phyloP scores from a whole-genome alignment of 441 rosid species.

The Raphanus hybrid region DNA sequence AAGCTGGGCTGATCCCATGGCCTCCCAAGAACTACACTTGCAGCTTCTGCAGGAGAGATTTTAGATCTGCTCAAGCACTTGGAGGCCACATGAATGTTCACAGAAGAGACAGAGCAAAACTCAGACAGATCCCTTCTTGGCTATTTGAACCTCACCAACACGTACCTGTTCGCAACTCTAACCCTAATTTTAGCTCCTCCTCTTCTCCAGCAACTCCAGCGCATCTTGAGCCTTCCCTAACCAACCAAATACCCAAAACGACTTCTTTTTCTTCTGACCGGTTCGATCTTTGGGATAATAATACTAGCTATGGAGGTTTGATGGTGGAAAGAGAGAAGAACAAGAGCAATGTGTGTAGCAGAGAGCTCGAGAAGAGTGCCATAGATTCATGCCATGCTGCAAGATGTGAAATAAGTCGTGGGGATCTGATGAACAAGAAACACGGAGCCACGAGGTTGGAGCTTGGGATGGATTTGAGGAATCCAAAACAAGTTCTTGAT shows the following conservation, averaged over 20 bases:
- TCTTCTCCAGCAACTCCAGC: slow-evolving; percentile 28
- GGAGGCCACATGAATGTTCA: slow-evolving; percentile 94
- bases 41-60: slow-evolving; percentile 75
- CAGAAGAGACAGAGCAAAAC: slow-evolving; percentile 81
- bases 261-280: slow-evolving; percentile 22
- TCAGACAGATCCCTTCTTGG: slow-evolving; percentile 66
- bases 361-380: slow-evolving; percentile 34
- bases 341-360: slow-evolving; percentile 30
- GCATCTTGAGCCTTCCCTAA: slow-evolving; percentile 28
- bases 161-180: slow-evolving; percentile 22
- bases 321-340: slow-evolving; percentile 27
- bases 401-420: slow-evolving; percentile 31
- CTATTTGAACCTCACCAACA: slow-evolving; percentile 48
- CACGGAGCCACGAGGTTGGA: slow-evolving; percentile 38
- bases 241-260: slow-evolving; percentile 22
- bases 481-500: slow-evolving; percentile 50
- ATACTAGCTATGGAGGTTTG: slow-evolving; percentile 34
- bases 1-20: slow-evolving; percentile 52
- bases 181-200: slow-evolving; percentile 38
- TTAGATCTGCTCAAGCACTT: slow-evolving; percentile 89
- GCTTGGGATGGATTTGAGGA: slow-evolving; percentile 31
- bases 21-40: slow-evolving; percentile 68
- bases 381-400: slow-evolving; percentile 34
- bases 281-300: slow-evolving; percentile 17
- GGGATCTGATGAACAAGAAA: slow-evolving; percentile 35